Conservation (phyloP, 352 stramenopile species). For the Phytophthora palmivora region DNA sequence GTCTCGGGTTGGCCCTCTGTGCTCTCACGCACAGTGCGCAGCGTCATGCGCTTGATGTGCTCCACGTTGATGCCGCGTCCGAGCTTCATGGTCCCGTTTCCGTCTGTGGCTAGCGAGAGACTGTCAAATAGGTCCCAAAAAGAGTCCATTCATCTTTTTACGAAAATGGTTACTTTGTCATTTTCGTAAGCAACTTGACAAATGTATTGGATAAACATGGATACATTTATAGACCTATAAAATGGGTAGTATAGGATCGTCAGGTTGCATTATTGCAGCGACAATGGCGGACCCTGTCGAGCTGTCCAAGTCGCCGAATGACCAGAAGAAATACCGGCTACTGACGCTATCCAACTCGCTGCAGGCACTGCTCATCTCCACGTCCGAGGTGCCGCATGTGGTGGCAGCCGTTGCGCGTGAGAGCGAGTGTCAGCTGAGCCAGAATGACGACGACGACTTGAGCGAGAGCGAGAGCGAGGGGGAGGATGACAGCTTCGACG, state of each 20-base stretch:
- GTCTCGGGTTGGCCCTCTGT: constrained; percentile 84
- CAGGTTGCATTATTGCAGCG: not conserved
- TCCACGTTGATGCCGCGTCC: constrained; percentile 80
- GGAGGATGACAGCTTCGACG: constrained; percentile 45
- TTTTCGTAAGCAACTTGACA: too few species aligned
- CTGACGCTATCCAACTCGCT: constrained; percentile 82
- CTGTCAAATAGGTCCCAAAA: constrained; percentile 12
- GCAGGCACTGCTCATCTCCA: constrained; percentile 80
- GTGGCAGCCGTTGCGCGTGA: constrained; percentile 32
- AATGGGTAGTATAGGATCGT: too few species aligned
- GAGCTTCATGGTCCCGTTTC: constrained; percentile 71
- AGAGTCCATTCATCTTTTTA: too few species aligned
- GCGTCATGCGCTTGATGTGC: constrained; percentile 92
- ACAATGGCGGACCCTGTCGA: constrained; percentile 54
- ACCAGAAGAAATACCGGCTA: constrained; percentile 89
- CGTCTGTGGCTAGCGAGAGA: constrained; percentile 21
- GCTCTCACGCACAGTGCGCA: constrained; percentile 82
- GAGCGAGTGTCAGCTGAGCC: constrained; percentile 29
- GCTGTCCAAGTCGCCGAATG: constrained; percentile 71
- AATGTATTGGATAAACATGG: too few species aligned
- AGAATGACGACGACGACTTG: constrained; percentile 33
- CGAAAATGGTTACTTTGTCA: too few species aligned
- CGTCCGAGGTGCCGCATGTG: constrained; percentile 48
- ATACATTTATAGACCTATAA: too few species aligned
- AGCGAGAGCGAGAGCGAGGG: constrained; percentile 34